These are phyloP conservation scores for Melanomma pulvis-pyrius DNA, from an alignment of 495 filamentous ascomycete genomes.

Conservation along the genomic window DNA sequence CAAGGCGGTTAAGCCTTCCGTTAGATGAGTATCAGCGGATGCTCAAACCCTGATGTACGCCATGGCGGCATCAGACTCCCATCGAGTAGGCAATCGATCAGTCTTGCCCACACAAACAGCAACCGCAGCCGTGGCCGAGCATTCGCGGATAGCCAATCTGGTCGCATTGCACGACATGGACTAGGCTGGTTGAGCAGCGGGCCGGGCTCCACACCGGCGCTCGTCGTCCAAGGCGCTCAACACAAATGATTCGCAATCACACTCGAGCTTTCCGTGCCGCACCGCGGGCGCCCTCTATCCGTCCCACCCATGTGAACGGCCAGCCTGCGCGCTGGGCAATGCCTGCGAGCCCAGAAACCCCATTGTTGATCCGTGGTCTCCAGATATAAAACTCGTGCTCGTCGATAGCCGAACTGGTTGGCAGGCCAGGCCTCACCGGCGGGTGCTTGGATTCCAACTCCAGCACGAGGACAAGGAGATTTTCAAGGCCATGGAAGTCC, in stretches of 20 bases:
- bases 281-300: slow-evolving; percentile 17
- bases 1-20: background rate
- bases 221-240: background rate
- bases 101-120: background rate
- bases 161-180: background rate
- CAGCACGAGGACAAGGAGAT: background rate
- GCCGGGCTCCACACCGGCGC: slow-evolving; percentile 1
- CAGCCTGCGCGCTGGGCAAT: background rate
- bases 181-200: slow-evolving; percentile 6
- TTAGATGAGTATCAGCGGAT: background rate
- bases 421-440: background rate
- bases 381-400: background rate
- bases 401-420: background rate
- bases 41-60: background rate
- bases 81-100: background rate
- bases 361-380: background rate
- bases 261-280: slow-evolving; percentile 24
- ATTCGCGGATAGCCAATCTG: background rate
- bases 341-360: background rate
- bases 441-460: background rate
- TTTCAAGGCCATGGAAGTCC: background rate
- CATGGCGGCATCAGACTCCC: background rate
- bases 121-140: background rate
- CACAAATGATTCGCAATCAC: slow-evolving; percentile 30
- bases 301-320: slow-evolving; percentile 19